phyloP scores from a whole-genome alignment of 495 filamentous ascomycete species.

The Apodospora peruviana region DNA sequence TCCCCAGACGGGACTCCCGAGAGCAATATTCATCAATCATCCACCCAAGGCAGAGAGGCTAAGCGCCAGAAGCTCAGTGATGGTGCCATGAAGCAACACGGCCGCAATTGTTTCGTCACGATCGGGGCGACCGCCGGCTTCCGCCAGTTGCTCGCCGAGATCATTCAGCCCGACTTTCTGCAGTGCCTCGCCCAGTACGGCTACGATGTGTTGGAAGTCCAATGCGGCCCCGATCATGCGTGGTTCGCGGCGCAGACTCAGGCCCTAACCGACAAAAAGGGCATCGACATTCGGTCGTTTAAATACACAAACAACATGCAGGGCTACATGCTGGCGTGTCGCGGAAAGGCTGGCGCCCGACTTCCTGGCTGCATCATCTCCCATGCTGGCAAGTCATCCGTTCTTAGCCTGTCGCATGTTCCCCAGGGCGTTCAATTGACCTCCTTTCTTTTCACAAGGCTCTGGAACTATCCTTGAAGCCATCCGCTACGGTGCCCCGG shows the following conservation, averaged over 20 bases:
- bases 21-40: too few relatives aligned
- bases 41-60: too few relatives aligned
- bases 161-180: conserved; percentile 58
- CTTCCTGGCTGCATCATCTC: conserved; percentile 68
- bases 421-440: not conserved
- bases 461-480: conserved; percentile 86
- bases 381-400: conserved; percentile 67
- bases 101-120: conserved; percentile 60
- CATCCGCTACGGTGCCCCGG: conserved; percentile 55
- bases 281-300: conserved; percentile 55
- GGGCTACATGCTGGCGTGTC: conserved; percentile 46
- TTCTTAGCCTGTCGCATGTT: not conserved
- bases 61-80: too few relatives aligned
- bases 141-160: conserved; percentile 57
- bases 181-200: conserved; percentile 41
- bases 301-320: conserved; percentile 55
- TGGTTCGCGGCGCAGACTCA: conserved; percentile 20
- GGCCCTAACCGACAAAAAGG: conserved; percentile 9
- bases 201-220: conserved; percentile 66
- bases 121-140: conserved; percentile 90
- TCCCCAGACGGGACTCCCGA: too few relatives aligned
- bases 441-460: conserved; percentile 41
- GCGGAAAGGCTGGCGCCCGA: conserved; percentile 16
- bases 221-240: conserved; percentile 60
- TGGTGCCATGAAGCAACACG: too few relatives aligned